A percentile compares a stretch with the other conserved stretches of the same genome.
Conservation (phyloP, 208 protist genomes). For the Crithidia fasciculata region DNA sequence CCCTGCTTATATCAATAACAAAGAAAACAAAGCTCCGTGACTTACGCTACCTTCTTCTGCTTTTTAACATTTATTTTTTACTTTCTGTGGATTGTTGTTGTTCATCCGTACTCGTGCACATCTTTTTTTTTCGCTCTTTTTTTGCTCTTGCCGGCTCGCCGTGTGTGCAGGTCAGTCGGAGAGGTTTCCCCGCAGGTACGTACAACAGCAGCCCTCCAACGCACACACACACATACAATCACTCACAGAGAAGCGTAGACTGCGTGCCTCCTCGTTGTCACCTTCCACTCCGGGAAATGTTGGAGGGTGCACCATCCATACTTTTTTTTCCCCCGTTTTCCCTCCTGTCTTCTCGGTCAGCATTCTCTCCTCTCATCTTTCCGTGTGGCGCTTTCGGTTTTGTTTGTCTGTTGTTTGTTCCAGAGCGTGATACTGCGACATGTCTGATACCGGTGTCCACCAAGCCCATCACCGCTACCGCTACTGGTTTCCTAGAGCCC, state of each 20-base stretch:
- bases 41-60: no score
- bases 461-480: no score
- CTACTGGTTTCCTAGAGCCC: no score
- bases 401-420: no score
- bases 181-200: neutral
- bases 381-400: no score
- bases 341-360: no score
- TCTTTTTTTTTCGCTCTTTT: neutral
- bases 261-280: neutral
- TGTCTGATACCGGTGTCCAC: no score
- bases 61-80: neutral
- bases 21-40: no score
- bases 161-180: neutral
- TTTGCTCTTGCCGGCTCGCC: neutral
- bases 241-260: neutral
- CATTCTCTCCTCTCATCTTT: no score
- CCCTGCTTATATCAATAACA: no score
- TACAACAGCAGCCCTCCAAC: no score
- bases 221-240: constrained; percentile 3
- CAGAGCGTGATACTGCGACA: no score
- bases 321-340: neutral
- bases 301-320: neutral
- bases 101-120: neutral
- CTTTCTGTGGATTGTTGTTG: neutral
- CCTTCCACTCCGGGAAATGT: neutral